phyloP scores from a whole-genome alignment of 768 basidiomycete genomes.

The Myochromella boudieri region DNA sequence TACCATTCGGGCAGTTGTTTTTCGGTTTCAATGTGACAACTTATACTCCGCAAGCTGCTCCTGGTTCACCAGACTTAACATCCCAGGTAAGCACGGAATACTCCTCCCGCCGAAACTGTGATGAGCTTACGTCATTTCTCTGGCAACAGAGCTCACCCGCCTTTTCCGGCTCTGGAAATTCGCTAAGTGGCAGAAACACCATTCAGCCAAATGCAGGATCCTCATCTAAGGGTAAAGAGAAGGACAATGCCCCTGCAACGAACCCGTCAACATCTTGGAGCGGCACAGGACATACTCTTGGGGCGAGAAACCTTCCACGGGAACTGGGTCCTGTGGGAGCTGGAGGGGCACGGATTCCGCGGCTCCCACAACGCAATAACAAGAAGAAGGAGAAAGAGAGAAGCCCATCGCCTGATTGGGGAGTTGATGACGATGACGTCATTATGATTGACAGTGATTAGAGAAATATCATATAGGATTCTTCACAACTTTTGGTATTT shows the following conservation, averaged over 20 bases:
- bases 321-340: conserved; percentile 48
- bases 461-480: not conserved
- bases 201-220: conserved; percentile 26
- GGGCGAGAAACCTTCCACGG: conserved; percentile 33
- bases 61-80: conserved; percentile 27
- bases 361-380: conserved; percentile 37
- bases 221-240: conserved; percentile 52
- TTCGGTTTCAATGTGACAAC: conserved; percentile 88
- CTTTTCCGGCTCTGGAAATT: conserved; percentile 70
- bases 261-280: conserved; percentile 41
- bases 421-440: conserved; percentile 80
- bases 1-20: conserved; percentile 94
- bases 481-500: not conserved
- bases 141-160: conserved; percentile 36
- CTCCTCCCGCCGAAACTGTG: not conserved
- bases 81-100: conserved; percentile 23
- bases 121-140: conserved; percentile 1
- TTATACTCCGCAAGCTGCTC: conserved; percentile 52
- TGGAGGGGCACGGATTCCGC: conserved; percentile 54
- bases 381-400: conserved; percentile 43
- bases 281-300: conserved; percentile 51
- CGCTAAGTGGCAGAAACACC: conserved; percentile 58
- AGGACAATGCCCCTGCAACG: conserved; percentile 39
- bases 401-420: conserved; percentile 79
- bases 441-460: conserved; percentile 86